These are phyloP conservation scores for Pythium oligandrum DNA, from an alignment of 352 stramenopile species.

Conservation along the genomic window DNA sequence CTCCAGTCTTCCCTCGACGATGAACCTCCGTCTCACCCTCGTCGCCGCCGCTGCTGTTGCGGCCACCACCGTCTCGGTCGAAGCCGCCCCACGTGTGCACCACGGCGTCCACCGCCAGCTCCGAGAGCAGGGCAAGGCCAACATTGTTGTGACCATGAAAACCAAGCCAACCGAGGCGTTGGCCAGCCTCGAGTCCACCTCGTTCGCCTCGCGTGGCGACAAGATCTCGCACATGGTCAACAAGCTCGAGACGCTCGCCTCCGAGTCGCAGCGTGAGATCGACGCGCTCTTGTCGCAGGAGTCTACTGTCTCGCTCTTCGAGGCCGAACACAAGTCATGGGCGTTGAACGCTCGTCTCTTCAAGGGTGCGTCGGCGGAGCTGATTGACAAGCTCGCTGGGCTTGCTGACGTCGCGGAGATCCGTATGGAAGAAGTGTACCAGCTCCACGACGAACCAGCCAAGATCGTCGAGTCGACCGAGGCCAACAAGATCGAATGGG, in stretches of 20 bases:
- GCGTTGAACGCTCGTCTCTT: slow-evolving; percentile 20
- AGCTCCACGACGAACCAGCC: background rate
- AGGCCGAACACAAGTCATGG: slow-evolving; percentile 13
- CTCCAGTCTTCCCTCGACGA: background rate
- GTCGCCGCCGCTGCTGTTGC: slow-evolving; percentile 1
- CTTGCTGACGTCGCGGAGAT: slow-evolving; percentile 15
- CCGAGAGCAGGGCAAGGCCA: slow-evolving; percentile 4
- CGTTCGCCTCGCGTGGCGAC: background rate
- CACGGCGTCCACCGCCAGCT: slow-evolving; percentile 13
- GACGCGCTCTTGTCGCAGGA: slow-evolving; percentile 3
- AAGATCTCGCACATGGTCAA: slow-evolving; percentile 5
- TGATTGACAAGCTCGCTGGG: slow-evolving; percentile 17
- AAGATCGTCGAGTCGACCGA: background rate
- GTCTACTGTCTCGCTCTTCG: slow-evolving; percentile 2
- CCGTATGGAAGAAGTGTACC: slow-evolving; percentile 10
- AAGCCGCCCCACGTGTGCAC: slow-evolving; percentile 6
- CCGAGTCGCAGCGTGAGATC: slow-evolving; percentile 7
- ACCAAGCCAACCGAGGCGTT: slow-evolving; percentile 2
- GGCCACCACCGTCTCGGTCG: background rate
- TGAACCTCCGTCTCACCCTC: slow-evolving; percentile 11
- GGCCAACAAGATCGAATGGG: slow-evolving; percentile 19
- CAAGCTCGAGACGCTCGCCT: slow-evolving; percentile 5
- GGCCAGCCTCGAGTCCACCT: background rate
- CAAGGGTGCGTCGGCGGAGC: slow-evolving; percentile 13
- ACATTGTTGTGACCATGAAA: slow-evolving; percentile 18